Conservation (phyloP, 495 filamentous ascomycete species). For the Daldinia caldariorum region DNA sequence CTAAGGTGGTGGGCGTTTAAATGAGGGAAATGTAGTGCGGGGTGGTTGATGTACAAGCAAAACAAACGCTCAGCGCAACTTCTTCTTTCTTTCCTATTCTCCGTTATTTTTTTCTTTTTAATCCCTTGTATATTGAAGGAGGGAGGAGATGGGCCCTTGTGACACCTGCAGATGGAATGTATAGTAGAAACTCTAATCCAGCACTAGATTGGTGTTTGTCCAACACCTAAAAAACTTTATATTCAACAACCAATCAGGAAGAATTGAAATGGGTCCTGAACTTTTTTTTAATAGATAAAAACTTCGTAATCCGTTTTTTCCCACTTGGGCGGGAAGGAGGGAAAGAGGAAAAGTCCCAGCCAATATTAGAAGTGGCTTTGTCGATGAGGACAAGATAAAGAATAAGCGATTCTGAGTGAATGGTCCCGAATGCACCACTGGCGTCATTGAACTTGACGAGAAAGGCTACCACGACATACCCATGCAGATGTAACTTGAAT, state of each 20-base stretch:
- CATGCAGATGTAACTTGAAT: conserved; percentile 40
- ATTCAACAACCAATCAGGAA: conserved; percentile 14
- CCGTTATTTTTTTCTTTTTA: not conserved
- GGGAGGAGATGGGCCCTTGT: conserved; percentile 38
- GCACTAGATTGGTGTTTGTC: conserved; percentile 15
- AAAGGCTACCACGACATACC: conserved; percentile 36
- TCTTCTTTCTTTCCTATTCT: conserved; percentile 2
- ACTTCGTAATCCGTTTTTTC: conserved; percentile 7
- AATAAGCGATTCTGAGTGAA: conserved; percentile 20
- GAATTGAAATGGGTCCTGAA: conserved; percentile 9
- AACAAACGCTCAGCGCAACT: conserved; percentile 19
- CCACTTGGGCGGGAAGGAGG: conserved; percentile 13
- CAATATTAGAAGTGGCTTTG: conserved; percentile 21
- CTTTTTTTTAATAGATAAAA: conserved; percentile 8
- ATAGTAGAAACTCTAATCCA: conserved; percentile 33
- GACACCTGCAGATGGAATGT: conserved; percentile 22
- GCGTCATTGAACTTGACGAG: conserved; percentile 39
- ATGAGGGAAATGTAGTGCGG: conserved; percentile 30
- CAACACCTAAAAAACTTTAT: conserved; percentile 9
- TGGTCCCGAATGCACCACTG: conserved; percentile 34
- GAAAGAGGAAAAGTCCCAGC: not conserved
- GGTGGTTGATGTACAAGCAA: conserved; percentile 37
- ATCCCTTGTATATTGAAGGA: conserved; percentile 9
- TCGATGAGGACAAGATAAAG: conserved; percentile 13
- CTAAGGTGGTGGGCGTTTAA: conserved; percentile 31